phyloP scores from a whole-genome alignment of 768 basidiomycete genomes.

The Epithele typhae region DNA sequence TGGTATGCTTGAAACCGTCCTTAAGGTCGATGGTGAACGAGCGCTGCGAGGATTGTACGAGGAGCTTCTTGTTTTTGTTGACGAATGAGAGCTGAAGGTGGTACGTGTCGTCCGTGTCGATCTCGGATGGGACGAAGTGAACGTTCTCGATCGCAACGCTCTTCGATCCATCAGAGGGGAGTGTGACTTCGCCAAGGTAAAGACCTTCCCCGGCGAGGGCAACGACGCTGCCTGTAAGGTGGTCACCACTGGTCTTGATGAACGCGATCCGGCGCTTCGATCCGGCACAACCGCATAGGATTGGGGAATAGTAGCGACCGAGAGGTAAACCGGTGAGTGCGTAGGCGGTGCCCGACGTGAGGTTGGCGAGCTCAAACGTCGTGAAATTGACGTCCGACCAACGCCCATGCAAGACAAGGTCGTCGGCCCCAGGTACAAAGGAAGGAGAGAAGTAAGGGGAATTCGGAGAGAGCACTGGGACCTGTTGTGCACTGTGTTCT shows the following conservation, averaged over 20 bases:
- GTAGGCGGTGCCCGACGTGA: slow-evolving; percentile 38
- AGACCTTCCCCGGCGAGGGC: slow-evolving; percentile 62
- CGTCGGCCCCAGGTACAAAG: slow-evolving; percentile 47
- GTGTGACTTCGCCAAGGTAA: slow-evolving; percentile 56
- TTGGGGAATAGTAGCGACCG: slow-evolving; percentile 61
- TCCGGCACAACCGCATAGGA: slow-evolving; percentile 45
- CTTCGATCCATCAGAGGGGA: slow-evolving; percentile 34
- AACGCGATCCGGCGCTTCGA: slow-evolving; percentile 51
- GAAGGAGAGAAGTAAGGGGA: slow-evolving; percentile 61
- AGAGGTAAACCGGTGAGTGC: slow-evolving; percentile 55
- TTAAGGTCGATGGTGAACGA: slow-evolving; percentile 50
- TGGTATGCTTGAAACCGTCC: slow-evolving; percentile 41
- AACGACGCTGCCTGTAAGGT: slow-evolving; percentile 57
- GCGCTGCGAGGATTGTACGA: slow-evolving; percentile 53
- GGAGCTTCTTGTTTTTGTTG: slow-evolving; percentile 45
- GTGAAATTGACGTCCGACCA: slow-evolving; percentile 67
- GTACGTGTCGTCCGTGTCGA: slow-evolving; percentile 39
- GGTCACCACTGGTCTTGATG: slow-evolving; percentile 55
- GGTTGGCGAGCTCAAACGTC: slow-evolving; percentile 59
- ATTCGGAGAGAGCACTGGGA: slow-evolving; percentile 44
- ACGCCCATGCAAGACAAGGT: slow-evolving; percentile 58
- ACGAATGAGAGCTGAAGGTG: slow-evolving; percentile 49
- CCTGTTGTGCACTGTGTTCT: slow-evolving; percentile 26
- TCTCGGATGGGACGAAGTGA: slow-evolving; percentile 47
- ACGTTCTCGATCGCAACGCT: slow-evolving; percentile 43